Conservation (phyloP, 805 yeast species). For the Zygoascus bituminiphila region DNA sequence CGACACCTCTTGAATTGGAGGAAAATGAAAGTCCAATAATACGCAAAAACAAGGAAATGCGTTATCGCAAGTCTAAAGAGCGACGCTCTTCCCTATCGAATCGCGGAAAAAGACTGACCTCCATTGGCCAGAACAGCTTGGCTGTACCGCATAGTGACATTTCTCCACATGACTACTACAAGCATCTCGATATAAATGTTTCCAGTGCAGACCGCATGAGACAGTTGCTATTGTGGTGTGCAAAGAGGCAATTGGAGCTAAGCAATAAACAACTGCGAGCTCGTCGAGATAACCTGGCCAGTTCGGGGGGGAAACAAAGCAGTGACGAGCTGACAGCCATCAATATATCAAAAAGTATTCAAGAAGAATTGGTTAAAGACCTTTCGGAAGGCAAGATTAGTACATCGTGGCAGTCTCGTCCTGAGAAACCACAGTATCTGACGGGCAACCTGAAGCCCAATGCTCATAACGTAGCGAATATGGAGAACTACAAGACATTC, state of each 20-base stretch:
- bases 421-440: slow-evolving; percentile 23
- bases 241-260: slow-evolving; percentile 39
- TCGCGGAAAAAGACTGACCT: slow-evolving; percentile 65
- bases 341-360: slow-evolving; percentile 48
- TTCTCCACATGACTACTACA: slow-evolving; percentile 45
- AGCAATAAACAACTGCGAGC: slow-evolving; percentile 13
- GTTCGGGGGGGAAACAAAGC: not conserved
- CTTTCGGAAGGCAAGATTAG: slow-evolving; percentile 50
- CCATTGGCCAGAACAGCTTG: slow-evolving; percentile 62
- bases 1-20: not conserved
- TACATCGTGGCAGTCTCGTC: slow-evolving; percentile 59
- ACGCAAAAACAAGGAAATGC: not conserved
- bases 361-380: slow-evolving; percentile 54
- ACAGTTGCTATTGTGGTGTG: slow-evolving; percentile 62
- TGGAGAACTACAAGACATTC: slow-evolving; percentile 39
- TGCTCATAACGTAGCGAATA: slow-evolving; percentile 48
- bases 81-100: slow-evolving; percentile 26
- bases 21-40: not conserved
- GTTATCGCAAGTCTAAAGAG: not conserved
- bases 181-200: slow-evolving; percentile 49
- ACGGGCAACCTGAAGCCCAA: slow-evolving; percentile 37
- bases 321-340: slow-evolving; percentile 17
- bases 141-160: slow-evolving; percentile 56
- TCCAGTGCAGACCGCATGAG: slow-evolving; percentile 72
- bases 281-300: slow-evolving; percentile 18